Percentiles rank a stretch among this genome's conserved stretches.
Conservation (phyloP, 2,329 filamentous ascomycete species). For the Scedosporium dehoogii region DNA sequence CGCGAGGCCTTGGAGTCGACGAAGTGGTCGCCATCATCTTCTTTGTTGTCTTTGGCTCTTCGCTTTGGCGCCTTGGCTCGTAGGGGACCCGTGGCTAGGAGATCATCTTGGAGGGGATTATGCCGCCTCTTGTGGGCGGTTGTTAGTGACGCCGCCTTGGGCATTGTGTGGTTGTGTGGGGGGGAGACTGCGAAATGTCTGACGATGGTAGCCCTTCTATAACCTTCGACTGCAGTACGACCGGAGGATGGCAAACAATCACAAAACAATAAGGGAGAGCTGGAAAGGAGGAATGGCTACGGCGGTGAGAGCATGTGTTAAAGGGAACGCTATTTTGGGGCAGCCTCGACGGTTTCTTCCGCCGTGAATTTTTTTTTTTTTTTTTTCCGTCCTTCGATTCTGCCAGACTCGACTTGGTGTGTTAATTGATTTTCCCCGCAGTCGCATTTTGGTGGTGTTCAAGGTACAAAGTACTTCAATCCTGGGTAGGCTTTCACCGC, state of each 20-base stretch:
- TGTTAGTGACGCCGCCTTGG: slow-evolving; percentile 57
- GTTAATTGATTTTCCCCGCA: not conserved
- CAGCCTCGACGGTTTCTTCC: not conserved
- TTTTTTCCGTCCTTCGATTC: not conserved
- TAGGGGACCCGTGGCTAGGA: slow-evolving; percentile 59
- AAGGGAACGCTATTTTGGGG: not conserved
- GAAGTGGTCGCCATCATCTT: slow-evolving; percentile 57
- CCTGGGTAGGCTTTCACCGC: not conserved
- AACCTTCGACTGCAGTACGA: too few species aligned
- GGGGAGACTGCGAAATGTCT: not conserved
- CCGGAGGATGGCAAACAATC: not conserved
- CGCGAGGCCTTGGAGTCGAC: slow-evolving; percentile 82
- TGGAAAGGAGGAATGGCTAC: not conserved
- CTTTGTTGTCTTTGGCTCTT: slow-evolving; percentile 52
- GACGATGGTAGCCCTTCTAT: not conserved
- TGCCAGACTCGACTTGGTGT: not conserved
- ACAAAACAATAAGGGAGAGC: not conserved
- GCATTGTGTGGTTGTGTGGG: slow-evolving; percentile 45
- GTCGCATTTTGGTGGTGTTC: not conserved
- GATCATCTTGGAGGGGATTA: slow-evolving; percentile 84
- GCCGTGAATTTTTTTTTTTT: not conserved
- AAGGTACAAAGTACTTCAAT: not conserved
- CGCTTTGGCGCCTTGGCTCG: slow-evolving; percentile 67
- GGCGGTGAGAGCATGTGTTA: not conserved
- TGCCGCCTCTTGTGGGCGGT: slow-evolving; percentile 59